Conservation (phyloP, 495 filamentous ascomycete species). For the Oidiodendron maius region DNA sequence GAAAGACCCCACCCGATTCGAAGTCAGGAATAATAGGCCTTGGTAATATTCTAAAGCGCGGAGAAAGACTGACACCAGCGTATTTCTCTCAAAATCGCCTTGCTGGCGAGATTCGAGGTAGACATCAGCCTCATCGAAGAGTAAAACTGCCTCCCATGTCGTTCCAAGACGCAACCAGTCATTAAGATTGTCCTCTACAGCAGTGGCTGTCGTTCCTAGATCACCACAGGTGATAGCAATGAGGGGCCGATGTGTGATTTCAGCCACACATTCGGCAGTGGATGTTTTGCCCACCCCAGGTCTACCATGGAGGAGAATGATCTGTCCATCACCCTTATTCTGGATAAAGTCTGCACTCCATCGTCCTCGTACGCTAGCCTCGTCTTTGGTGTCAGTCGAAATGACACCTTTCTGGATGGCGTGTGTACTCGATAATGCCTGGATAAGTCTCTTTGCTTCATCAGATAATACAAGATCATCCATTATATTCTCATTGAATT, state of each 20-base stretch:
- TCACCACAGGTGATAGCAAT: constrained; percentile 14
- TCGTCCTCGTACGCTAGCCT: neutral
- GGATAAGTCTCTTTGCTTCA: neutral
- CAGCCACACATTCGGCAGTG: constrained; percentile 18
- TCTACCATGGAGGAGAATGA: constrained; percentile 23
- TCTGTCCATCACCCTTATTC: constrained; percentile 23
- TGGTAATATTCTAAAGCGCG: constrained; percentile 12
- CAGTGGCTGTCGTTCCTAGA: constrained; percentile 12
- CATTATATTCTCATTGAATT: too few species aligned
- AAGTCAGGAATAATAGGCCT: constrained; percentile 4
- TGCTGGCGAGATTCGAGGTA: constrained; percentile 53
- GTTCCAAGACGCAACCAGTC: constrained; percentile 62
- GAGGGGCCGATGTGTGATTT: constrained; percentile 10
- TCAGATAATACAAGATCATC: too few species aligned
- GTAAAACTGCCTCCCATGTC: constrained; percentile 71
- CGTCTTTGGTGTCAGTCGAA: neutral
- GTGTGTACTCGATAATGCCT: neutral
- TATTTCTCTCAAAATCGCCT: constrained; percentile 64
- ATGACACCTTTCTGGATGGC: neutral
- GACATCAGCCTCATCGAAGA: constrained; percentile 75
- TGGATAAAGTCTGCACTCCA: constrained; percentile 19
- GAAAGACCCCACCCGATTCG: constrained; percentile 6
- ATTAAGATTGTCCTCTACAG: constrained; percentile 6
- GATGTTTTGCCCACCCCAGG: constrained; percentile 23
- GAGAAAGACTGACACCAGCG: constrained; percentile 55